phyloP scores from a whole-genome alignment of 2,329 filamentous ascomycete genomes.

The Fusarium musae region DNA sequence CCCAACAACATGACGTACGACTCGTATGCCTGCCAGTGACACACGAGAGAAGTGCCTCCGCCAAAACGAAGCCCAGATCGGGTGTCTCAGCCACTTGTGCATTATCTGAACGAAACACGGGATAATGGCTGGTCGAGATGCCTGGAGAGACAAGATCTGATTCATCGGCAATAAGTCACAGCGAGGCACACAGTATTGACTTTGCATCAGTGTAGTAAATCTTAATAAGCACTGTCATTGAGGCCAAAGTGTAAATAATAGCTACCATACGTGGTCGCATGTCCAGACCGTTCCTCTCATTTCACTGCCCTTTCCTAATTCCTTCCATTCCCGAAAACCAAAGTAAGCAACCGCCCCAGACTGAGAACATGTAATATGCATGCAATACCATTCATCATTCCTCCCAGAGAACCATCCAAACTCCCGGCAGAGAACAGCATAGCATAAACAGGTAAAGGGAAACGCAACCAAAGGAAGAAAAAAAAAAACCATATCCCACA shows the following conservation, averaged over 20 bases:
- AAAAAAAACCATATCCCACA: conserved; percentile 6
- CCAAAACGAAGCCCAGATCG: neutral
- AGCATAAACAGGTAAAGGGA: conserved; percentile 12
- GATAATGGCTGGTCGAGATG: neutral
- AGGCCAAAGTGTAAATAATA: conserved; percentile 25
- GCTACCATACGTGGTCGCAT: conserved; percentile 27
- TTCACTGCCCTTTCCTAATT: conserved; percentile 6
- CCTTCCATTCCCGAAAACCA: conserved; percentile 12
- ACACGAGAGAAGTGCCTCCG: neutral
- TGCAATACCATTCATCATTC: conserved; percentile 29
- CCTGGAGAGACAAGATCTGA: neutral
- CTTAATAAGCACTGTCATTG: conserved; percentile 18
- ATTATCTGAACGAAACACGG: neutral
- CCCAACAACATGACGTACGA: conserved; percentile 5
- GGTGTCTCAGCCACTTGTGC: neutral
- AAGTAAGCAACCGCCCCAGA: conserved; percentile 12
- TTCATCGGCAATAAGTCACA: neutral
- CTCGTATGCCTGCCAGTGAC: neutral
- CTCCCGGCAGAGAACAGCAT: conserved; percentile 44
- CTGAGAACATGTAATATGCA: conserved; percentile 11
- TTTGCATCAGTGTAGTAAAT: neutral
- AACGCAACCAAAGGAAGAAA: conserved; percentile 30
- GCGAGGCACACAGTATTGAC: neutral
- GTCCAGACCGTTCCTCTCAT: conserved; percentile 21
- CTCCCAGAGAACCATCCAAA: conserved; percentile 41